Evolutionary conservation across 805 yeast species (phyloP), one percentile per base, ranked within the genome.

Genomic region (Metschnikowia amazonensis): DNA sequence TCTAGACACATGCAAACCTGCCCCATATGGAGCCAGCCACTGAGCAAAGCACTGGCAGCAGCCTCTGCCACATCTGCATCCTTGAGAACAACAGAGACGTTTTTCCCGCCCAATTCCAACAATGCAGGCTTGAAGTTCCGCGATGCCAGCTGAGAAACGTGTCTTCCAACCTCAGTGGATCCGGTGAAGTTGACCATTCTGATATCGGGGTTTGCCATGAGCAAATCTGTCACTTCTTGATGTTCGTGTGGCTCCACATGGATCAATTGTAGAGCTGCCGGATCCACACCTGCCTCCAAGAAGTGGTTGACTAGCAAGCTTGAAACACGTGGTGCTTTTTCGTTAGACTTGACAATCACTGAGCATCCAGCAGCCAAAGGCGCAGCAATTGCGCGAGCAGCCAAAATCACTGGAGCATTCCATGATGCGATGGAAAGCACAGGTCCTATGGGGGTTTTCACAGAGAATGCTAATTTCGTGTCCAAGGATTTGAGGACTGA

Each of bases 321-420:
- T 1, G 72, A 53, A 4, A 63, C 36, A 20, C 44, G 36, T 0
- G 78, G 67, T 3, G 76, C 60, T 43, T 65, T 60, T 37, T 74
- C 77, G 13, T 72, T 59, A 1, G 76, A 59, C 46, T 73, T 74
- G 30, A 65, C 47, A 16, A 74, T 56, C 10, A 75, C 78, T 0
- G 77, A 72, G 48, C 78, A 73, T 1, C 79, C 79, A 10, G 79
- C 79, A 33, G 72, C 72, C 44, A 75, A 58, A 2, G 79, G 79
- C 5, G 74, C 72, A 14, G 63, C 49, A 3, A 75, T 62, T 2
- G 75, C 59, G 45, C 79, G 60, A 13, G 64, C 61, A 11, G 67
- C 57, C 28, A 75, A 57, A 13, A 72, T 60, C 0, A 67, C 67
- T 1, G 80, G 77, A 1, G 76, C 78, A 56, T 75, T 75, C 79